A percentile compares a stretch with the other conserved stretches of the same genome.
phyloP scores from a whole-genome alignment of 2,329 filamentous ascomycete species.

The Neofusicoccum umdonicola region DNA sequence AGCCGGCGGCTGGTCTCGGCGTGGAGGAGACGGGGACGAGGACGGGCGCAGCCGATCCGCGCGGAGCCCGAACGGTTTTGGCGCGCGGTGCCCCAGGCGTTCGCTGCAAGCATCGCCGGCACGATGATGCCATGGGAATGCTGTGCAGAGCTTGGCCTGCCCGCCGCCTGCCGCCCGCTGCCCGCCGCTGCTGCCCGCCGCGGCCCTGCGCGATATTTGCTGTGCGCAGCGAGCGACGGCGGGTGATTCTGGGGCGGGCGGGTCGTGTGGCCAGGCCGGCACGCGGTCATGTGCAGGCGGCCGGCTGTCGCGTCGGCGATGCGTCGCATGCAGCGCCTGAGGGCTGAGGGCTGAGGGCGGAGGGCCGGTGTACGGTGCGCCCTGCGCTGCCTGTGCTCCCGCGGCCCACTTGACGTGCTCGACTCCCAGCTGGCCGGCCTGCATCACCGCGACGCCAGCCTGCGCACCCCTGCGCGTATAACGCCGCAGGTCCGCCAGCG shows the following conservation, averaged over 20 bases:
- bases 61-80: background rate
- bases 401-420: background rate
- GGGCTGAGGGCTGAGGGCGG: background rate
- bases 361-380: too few species aligned
- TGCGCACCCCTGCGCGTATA: background rate
- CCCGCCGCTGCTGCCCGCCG: too few species aligned
- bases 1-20: background rate
- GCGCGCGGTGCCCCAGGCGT: background rate
- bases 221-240: too few species aligned
- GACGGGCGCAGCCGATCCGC: background rate
- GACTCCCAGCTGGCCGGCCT: background rate
- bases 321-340: background rate
- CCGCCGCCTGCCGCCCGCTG: background rate
- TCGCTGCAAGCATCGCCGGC: background rate
- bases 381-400: background rate
- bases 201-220: background rate
- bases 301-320: background rate
- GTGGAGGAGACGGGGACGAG: background rate
- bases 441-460: background rate
- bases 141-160: background rate
- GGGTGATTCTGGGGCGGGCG: background rate
- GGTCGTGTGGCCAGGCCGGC: background rate
- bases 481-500: background rate
- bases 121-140: conserved; percentile 11
- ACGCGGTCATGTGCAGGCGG: background rate